Conservation (phyloP, 1,284 basidiomycete genomes). For the Ceratobasidium sp. region DNA sequence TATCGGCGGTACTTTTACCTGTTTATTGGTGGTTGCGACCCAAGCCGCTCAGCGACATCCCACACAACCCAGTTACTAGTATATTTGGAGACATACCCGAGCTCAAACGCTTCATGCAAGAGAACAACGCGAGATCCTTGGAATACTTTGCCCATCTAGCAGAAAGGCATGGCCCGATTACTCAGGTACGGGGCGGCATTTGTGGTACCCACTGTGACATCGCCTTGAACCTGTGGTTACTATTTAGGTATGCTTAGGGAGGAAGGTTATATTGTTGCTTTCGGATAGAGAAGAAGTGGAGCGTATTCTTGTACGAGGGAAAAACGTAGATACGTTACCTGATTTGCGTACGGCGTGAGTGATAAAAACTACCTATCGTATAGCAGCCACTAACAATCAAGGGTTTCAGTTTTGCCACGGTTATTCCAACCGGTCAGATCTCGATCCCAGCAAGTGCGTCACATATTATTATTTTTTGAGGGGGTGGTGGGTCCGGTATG, state of each 20-base stretch:
- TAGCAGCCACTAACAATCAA: neutral
- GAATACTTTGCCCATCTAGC: neutral
- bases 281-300: conserved; percentile 15
- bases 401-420: neutral
- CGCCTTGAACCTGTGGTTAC: neutral
- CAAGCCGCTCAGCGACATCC: conserved; percentile 11
- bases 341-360: neutral
- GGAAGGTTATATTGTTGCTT: neutral
- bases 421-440: conserved; percentile 4
- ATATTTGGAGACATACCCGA: conserved; percentile 15
- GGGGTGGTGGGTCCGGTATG: neutral
- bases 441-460: conserved; percentile 16
- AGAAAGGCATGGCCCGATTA: conserved; percentile 9
- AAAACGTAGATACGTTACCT: conserved; percentile 12
- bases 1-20: neutral
- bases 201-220: neutral
- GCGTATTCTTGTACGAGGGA: conserved; percentile 15
- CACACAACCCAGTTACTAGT: conserved; percentile 29
- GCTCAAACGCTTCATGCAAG: neutral
- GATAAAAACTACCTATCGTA: neutral
- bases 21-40: conserved; percentile 7
- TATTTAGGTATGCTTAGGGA: neutral
- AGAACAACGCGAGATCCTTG: neutral
- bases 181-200: neutral
- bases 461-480: too few species aligned